Conservation (phyloP, 306 rosid species). For the Citrullus colocynthis region DNA sequence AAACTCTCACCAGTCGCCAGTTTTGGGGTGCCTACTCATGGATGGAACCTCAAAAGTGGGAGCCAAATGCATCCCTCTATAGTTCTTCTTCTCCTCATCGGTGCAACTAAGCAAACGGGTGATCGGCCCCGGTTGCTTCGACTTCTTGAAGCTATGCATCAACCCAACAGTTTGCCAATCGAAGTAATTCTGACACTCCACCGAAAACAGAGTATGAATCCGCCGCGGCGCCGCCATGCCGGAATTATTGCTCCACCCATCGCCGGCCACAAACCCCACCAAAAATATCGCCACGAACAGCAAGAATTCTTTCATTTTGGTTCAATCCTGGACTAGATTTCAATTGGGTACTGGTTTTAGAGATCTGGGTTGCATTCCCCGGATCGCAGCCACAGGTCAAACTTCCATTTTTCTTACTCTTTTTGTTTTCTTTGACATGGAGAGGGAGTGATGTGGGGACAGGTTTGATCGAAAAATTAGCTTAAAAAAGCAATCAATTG, state of each 20-base stretch:
- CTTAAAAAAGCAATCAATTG: neutral
- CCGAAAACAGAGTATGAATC: slow-evolving; percentile 89
- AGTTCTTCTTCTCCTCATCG: slow-evolving; percentile 77
- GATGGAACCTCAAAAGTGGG: slow-evolving; percentile 96
- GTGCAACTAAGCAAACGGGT: slow-evolving; percentile 93
- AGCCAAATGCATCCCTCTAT: slow-evolving; percentile 86
- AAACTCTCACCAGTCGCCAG: slow-evolving; percentile 74
- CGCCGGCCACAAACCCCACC: slow-evolving; percentile 20
- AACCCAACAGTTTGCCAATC: slow-evolving; percentile 99
- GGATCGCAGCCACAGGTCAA: slow-evolving; percentile 39
- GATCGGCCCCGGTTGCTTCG: slow-evolving; percentile 84
- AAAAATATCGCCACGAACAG: slow-evolving; percentile 18
- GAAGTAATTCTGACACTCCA: slow-evolving; percentile 95
- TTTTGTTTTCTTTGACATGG: neutral
- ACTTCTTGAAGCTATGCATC: slow-evolving; percentile 67
- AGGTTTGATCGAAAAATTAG: neutral
- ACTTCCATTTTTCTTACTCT: neutral
- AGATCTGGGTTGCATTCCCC: slow-evolving; percentile 34
- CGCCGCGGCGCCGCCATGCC: slow-evolving; percentile 45
- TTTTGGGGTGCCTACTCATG: slow-evolving; percentile 90
- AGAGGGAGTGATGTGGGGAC: slow-evolving; percentile 8
- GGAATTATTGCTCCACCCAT: slow-evolving; percentile 18
- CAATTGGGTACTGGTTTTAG: slow-evolving; percentile 26
- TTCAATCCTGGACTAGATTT: slow-evolving; percentile 27
- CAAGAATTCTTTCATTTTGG: slow-evolving; percentile 34